Evolutionary conservation across 2,329 filamentous ascomycete genomes (phyloP), one percentile per base, ranked within the genome.

Genomic region (Colletotrichum sojae): DNA sequence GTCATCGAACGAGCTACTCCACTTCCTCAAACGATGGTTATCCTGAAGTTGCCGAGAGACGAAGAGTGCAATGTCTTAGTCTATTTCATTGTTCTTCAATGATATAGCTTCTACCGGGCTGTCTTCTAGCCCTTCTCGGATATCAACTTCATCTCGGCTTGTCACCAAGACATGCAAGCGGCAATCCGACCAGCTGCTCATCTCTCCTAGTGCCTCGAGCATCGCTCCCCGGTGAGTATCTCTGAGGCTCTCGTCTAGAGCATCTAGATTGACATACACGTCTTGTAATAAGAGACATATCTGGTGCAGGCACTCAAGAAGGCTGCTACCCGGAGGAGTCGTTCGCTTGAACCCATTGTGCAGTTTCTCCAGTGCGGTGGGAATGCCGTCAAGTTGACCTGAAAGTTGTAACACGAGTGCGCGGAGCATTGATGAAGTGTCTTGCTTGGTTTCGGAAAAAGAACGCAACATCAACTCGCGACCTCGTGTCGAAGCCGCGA

Each of bases 401-500:
- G 75, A 77, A 4, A 83, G 73, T 58, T 83, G 81, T 5, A 76
- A 39, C 15, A 81, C 63, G 0, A 83, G 60, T 2, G 78, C 73
- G 6, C 78, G 75, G 2, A 83, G 68, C 73, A 82, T 76, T 1
- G 75, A 72, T 0, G 72, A 77, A 0, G 68, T 27, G 18, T 76
- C 69, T 66, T 80, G 77, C 48, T 83, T 82, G 5, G 48, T 54
- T 0, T 70, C 39, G 52, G 72, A 78, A 83, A 71, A 83, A 83
- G 67, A 78, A 81, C 1, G 75, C 77, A 5, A 82, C 53, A 0
- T 74, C 78, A 10, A 76, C 73, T 3, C 61, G 52, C 4, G 71
- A 69, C 13, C 73, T 5, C 13, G 3, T 12, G 13, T 40, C 72
- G 6, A 67, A 74, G 4, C 54, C 65, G 2, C 55, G 72, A 54